Conservation (phyloP, 768 basidiomycete genomes). For the Sarcodon sp. region DNA sequence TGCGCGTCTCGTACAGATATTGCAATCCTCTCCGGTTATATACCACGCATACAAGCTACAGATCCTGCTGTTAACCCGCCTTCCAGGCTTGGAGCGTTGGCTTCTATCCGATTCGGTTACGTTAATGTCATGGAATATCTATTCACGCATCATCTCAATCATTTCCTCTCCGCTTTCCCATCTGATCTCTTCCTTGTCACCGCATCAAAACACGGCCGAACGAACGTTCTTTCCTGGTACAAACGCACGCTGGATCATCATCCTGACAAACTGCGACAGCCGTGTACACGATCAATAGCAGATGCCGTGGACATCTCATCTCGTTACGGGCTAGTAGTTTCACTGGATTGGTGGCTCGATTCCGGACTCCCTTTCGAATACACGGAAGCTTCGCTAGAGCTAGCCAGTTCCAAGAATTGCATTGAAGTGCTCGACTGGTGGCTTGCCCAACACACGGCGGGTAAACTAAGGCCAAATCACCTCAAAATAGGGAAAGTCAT, state of each 20-base stretch:
- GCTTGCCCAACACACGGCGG: constrained; percentile 34
- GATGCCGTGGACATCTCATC: constrained; percentile 75
- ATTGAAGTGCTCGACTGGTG: constrained; percentile 78
- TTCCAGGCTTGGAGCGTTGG: constrained; percentile 54
- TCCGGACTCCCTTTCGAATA: constrained; percentile 60
- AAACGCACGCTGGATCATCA: constrained; percentile 49
- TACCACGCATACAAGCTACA: constrained; percentile 46
- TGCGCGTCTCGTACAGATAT: constrained; percentile 57
- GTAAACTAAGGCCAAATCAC: constrained; percentile 26
- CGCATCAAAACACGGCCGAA: constrained; percentile 67
- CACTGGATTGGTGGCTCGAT: constrained; percentile 72
- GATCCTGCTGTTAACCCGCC: constrained; percentile 45
- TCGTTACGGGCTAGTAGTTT: constrained; percentile 57
- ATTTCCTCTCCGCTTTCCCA: constrained; percentile 54
- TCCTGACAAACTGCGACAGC: constrained; percentile 44
- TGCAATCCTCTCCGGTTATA: constrained; percentile 54
- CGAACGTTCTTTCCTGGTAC: constrained; percentile 73
- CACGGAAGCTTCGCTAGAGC: constrained; percentile 68
- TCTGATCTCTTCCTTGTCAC: constrained; percentile 63
- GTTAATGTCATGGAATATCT: constrained; percentile 67
- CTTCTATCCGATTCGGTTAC: constrained; percentile 63
- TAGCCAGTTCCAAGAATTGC: constrained; percentile 67
- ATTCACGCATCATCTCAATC: constrained; percentile 45
- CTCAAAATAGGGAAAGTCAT: constrained; percentile 78
- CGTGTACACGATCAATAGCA: constrained; percentile 38